Base-by-base conservation (phyloP, 1,284 basidiomycete genomes). In the Trametes polyzona region DNA sequence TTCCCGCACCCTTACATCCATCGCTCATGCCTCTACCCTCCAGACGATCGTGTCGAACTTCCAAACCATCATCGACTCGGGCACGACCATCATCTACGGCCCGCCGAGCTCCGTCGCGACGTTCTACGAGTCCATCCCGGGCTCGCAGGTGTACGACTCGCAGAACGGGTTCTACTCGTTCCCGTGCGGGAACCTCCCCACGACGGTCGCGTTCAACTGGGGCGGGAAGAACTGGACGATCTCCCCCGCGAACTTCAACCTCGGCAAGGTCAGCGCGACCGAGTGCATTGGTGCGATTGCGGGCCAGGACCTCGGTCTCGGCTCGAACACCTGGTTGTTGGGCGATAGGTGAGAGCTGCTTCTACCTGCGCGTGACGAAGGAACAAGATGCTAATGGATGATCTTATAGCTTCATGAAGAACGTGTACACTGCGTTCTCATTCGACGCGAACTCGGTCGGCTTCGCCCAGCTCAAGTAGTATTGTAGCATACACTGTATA, bases 61-160 rank as follows among this genome's bases (percentile, higher is more conserved):
- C 54, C 44, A 57, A 23, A 63, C 66, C 30, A 58, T 67, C 57
- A 63, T 65, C 50, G 63, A 65, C 53, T 63, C 63, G 12, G 61
- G 63, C n/a, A 79, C 82, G 11, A 80, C 82, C 44, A 65, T 83
- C 59, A 74, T 85, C 65, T 67, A 82, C 3, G 82, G 80, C 29
- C 78, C 80, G 40, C 66, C 73, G 1, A 59, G 72, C 35, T 69
- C 76, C 29, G 77, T 81, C 12, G 70, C 67, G 23, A 55, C 66
- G 37, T 72, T 84, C 58, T 84, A 83, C 67, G 65, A 62, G 24
- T 53, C 66, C 21, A 78, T 85, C 48, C 70, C 71, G 14, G 78
- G 79, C 39, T 70, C 55, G 39, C 17, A 47, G 41, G 52, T 68
- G n/a, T 57, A 57, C 52, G 59, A 52, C 52, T 64, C 68, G 4